These are phyloP conservation scores for Endothia cerciana DNA, from an alignment of 2,329 filamentous ascomycete species.

Conservation along the genomic window DNA sequence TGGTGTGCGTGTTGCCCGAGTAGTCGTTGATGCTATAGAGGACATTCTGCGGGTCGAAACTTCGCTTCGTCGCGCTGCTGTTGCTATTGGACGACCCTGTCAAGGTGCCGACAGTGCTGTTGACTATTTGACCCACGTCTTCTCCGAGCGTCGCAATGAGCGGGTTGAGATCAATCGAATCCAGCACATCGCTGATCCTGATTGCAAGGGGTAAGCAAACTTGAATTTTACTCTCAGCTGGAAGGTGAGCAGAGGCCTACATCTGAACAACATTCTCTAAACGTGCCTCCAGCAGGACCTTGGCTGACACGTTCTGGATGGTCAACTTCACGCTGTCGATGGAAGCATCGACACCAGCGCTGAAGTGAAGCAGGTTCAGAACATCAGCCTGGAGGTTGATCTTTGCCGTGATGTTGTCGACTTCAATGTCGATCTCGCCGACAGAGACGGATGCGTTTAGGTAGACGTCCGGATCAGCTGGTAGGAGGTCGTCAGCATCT, in stretches of 20 bases:
- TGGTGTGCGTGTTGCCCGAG: conserved; percentile 57
- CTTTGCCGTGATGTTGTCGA: conserved; percentile 63
- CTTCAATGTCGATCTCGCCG: conserved; percentile 61
- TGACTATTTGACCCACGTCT: conserved; percentile 52
- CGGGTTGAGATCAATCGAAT: conserved; percentile 64
- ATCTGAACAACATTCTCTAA: conserved; percentile 63
- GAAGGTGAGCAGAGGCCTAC: conserved; percentile 32
- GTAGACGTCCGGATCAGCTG: conserved; percentile 59
- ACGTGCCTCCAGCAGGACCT: conserved; percentile 62
- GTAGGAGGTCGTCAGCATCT: conserved; percentile 45
- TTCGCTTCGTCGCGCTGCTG: conserved; percentile 23
- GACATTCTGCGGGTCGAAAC: conserved; percentile 35
- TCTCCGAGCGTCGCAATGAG: conserved; percentile 59
- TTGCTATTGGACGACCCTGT: conserved; percentile 30
- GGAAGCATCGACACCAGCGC: conserved; percentile 61
- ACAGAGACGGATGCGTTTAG: conserved; percentile 63
- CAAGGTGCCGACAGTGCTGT: conserved; percentile 40
- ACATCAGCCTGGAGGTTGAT: conserved; percentile 64
- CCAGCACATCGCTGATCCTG: conserved; percentile 56
- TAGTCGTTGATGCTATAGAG: conserved; percentile 66
- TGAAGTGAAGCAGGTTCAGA: conserved; percentile 61
- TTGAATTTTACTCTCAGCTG: neutral
- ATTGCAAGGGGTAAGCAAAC: neutral
- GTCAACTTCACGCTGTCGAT: conserved; percentile 59
- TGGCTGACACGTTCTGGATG: conserved; percentile 62